A percentile compares a stretch with the other conserved stretches of the same genome.
Evolutionary conservation across 768 basidiomycete species (phyloP).

Genomic region (Lentinula guzmanii): DNA sequence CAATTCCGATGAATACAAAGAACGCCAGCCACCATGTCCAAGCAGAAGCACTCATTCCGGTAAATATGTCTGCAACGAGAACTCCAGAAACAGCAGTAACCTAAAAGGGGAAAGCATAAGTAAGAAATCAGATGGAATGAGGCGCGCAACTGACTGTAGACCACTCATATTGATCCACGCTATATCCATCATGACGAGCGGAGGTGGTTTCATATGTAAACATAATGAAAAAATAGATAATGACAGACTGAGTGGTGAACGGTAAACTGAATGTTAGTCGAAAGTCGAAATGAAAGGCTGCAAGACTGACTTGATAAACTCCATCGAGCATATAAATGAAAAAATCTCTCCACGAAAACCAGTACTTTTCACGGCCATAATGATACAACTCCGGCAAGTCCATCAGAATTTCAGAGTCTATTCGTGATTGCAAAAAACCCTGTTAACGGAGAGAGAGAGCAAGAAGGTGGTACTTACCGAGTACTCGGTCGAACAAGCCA

Average conservation of each 20-base stretch:
- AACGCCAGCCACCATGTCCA: constrained; percentile 97
- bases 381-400: constrained; percentile 88
- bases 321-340: constrained; percentile 83
- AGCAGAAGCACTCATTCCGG: constrained; percentile 79
- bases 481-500: constrained; percentile 89
- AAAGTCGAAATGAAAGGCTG: background rate
- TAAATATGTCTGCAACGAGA: constrained; percentile 75
- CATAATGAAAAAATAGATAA: constrained; percentile 84
- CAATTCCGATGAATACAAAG: constrained; percentile 72
- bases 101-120: constrained; percentile 26
- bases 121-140: background rate
- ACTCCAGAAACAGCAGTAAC: constrained; percentile 86
- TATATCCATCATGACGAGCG: constrained; percentile 75
- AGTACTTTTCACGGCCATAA: constrained; percentile 74
- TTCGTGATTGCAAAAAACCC: background rate
- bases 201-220: constrained; percentile 75
- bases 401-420: constrained; percentile 88
- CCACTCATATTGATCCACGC: constrained; percentile 71
- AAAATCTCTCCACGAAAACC: constrained; percentile 80
- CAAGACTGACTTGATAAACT: constrained; percentile 60
- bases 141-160: constrained; percentile 54
- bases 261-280: background rate
- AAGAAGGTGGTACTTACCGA: constrained; percentile 44
- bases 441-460: background rate
- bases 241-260: constrained; percentile 55